phyloP scores from a whole-genome alignment of 306 rosid species.

The Acacia acuminata region DNA sequence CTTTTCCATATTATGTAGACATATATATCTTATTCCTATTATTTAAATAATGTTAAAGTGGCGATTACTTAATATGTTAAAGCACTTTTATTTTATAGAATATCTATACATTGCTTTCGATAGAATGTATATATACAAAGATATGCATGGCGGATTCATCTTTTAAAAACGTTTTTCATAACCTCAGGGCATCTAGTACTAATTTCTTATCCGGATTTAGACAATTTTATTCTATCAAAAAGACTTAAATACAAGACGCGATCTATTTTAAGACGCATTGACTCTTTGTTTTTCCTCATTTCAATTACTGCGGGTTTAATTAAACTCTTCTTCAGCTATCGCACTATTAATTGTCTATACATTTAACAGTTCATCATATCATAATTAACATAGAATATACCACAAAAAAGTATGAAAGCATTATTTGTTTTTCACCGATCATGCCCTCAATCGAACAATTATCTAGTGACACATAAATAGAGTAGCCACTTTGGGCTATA shows the following conservation, averaged over 20 bases:
- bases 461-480: neutral
- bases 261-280: neutral
- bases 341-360: neutral
- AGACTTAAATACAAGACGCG: too few species aligned
- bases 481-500: neutral
- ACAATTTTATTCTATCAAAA: too few species aligned
- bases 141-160: too few species aligned
- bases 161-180: too few species aligned
- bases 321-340: neutral
- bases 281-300: neutral
- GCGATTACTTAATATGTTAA: too few species aligned
- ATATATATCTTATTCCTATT: neutral
- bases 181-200: neutral
- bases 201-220: neutral
- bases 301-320: neutral
- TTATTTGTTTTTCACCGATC: neutral
- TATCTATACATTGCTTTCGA: too few species aligned
- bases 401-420: neutral
- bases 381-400: neutral
- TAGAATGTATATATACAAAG: too few species aligned
- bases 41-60: neutral
- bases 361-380: neutral
- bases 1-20: neutral
- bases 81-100: too few species aligned
- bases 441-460: neutral